These are phyloP conservation scores for Coemansia sp. DNA, from an alignment of 192 early-diverging fungal species.

Conservation along the genomic window DNA sequence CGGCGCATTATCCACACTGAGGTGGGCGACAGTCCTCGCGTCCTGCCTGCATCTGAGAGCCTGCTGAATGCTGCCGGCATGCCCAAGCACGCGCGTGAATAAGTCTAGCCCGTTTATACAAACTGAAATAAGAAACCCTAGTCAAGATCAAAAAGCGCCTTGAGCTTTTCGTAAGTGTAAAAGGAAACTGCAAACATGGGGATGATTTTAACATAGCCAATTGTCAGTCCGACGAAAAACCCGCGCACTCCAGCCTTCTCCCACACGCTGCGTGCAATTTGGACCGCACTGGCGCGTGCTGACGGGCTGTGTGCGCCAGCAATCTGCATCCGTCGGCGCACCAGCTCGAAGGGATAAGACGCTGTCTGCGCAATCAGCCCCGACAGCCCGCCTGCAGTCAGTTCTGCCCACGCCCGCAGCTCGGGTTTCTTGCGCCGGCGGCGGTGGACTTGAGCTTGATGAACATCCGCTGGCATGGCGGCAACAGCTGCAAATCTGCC, in stretches of 20 bases:
- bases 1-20: slow-evolving; percentile 86
- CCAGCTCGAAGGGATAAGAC: slow-evolving; percentile 91
- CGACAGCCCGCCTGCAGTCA: slow-evolving; percentile 77
- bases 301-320: slow-evolving; percentile 61
- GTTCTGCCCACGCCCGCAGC: slow-evolving; percentile 72
- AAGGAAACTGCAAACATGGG: slow-evolving; percentile 92
- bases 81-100: slow-evolving; percentile 33
- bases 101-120: not conserved
- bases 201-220: slow-evolving; percentile 93
- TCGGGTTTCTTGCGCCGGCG: slow-evolving; percentile 54
- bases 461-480: slow-evolving; percentile 1
- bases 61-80: slow-evolving; percentile 43
- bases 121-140: slow-evolving; percentile 4
- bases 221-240: slow-evolving; percentile 95
- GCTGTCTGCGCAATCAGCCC: slow-evolving; percentile 81
- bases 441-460: not conserved
- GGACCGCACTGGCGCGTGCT: slow-evolving; percentile 52
- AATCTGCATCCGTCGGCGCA: slow-evolving; percentile 83
- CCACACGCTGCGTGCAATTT: slow-evolving; percentile 67
- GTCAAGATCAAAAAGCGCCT: slow-evolving; percentile 41
- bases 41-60: slow-evolving; percentile 48
- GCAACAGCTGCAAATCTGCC: slow-evolving; percentile 45
- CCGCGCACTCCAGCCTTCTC: slow-evolving; percentile 67
- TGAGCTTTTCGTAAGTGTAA: slow-evolving; percentile 73
- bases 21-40: slow-evolving; percentile 90